phyloP scores from a whole-genome alignment of 257 asterid genomes.

The Lantana camara region DNA sequence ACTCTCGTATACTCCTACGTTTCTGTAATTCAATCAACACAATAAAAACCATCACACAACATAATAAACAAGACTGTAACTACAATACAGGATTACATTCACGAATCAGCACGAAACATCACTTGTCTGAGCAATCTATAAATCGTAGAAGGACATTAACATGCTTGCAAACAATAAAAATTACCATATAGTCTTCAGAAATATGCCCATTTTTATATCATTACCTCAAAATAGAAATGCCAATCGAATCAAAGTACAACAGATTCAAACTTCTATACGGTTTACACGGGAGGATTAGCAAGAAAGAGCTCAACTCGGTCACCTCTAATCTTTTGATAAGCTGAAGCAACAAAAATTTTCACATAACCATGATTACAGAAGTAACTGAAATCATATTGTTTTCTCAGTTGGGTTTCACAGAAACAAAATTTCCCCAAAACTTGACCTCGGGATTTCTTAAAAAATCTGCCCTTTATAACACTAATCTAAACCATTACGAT shows the following conservation, averaged over 20 bases:
- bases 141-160: not conserved
- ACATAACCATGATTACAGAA: not conserved
- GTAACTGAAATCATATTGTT: not conserved
- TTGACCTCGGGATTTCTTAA: conserved; percentile 6
- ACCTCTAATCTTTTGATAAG: not conserved
- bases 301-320: not conserved
- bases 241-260: not conserved
- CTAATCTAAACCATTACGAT: conserved; percentile 3
- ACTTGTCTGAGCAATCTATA: not conserved
- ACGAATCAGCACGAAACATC: not conserved
- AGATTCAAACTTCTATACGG: not conserved
- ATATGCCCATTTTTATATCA: not conserved
- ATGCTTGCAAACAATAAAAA: not conserved
- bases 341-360: not conserved
- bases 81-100: not conserved
- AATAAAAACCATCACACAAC: not conserved
- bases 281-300: not conserved
- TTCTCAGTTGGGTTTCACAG: not conserved
- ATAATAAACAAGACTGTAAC: not conserved
- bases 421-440: not conserved
- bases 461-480: not conserved
- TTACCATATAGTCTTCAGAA: not conserved
- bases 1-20: conserved; percentile 12
- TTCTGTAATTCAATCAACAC: conserved; percentile 17
- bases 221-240: not conserved